A percentile compares a stretch with the other conserved stretches of the same genome.
Conservation (phyloP, 495 filamentous ascomycete genomes). For the Neurospora sp. region DNA sequence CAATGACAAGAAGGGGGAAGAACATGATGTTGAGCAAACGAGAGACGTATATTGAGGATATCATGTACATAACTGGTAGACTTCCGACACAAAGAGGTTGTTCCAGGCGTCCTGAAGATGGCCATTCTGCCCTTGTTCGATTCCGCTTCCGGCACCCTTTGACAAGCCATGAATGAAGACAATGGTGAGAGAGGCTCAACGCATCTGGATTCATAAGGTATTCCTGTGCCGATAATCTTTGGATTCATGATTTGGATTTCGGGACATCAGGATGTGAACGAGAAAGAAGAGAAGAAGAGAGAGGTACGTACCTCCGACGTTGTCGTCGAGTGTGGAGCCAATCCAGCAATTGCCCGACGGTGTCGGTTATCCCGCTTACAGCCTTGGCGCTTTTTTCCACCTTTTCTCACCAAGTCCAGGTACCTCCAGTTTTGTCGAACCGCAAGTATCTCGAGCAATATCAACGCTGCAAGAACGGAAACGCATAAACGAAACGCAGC, state of each 20-base stretch:
- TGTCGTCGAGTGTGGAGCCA: neutral
- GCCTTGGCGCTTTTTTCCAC: too few species aligned
- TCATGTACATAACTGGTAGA: neutral
- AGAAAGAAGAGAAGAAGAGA: neutral
- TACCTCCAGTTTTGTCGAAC: too few species aligned
- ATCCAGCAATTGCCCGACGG: neutral
- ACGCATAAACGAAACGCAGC: too few species aligned
- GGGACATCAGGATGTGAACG: neutral
- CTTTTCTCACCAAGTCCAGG: too few species aligned
- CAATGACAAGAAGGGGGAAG: neutral
- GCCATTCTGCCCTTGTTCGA: neutral
- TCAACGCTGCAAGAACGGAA: too few species aligned
- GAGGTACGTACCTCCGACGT: neutral
- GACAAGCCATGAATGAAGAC: neutral
- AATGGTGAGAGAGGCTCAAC: neutral
- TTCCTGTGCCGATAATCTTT: neutral
- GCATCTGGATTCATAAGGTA: neutral
- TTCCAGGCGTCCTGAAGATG: neutral
- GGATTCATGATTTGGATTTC: neutral
- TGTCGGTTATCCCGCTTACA: too few species aligned
- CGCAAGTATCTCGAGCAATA: too few species aligned
- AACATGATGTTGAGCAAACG: neutral
- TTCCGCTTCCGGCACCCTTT: neutral
- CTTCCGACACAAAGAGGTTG: neutral
- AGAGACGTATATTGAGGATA: neutral